Evolutionary conservation across 495 filamentous ascomycete genomes (phyloP).

Genomic region (Neurospora sp.): DNA sequence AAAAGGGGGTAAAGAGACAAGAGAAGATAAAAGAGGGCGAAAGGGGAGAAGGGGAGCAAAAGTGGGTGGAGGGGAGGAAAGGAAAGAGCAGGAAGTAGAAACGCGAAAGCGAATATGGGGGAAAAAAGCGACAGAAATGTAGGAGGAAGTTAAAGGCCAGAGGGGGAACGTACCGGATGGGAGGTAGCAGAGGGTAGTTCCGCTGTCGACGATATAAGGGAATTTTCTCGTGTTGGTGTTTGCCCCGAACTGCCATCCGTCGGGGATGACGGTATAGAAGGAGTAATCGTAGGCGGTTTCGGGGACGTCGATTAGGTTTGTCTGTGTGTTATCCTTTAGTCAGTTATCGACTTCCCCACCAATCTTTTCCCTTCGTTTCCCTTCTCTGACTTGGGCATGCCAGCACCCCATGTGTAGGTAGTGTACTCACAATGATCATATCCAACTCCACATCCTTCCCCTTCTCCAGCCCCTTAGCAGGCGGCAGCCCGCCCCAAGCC

Average conservation of each 20-base stretch:
- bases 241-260: constrained; percentile 27
- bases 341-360: neutral
- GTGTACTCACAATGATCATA: constrained; percentile 26
- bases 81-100: no score
- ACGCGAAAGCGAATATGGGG: no score
- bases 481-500: constrained; percentile 42
- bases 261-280: constrained; percentile 33
- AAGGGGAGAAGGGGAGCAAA: neutral
- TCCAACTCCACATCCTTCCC: constrained; percentile 21
- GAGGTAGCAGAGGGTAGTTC: constrained; percentile 34
- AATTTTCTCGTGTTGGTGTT: constrained; percentile 21
- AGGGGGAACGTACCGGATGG: constrained; percentile 18
- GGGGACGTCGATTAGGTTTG: constrained; percentile 15
- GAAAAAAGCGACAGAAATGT: no score
- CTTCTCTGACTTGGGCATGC: no score
- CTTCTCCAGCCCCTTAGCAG: constrained; percentile 19
- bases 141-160: neutral
- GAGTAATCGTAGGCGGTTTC: constrained; percentile 23
- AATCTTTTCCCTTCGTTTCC: no score
- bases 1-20: no score
- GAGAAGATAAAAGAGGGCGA: neutral
- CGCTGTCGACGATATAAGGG: constrained; percentile 39
- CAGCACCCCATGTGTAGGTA: no score
- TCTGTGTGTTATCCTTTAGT: constrained; percentile 11
- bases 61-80: no score